These are phyloP conservation scores for Trichoderma harzianum DNA, from an alignment of 2,329 filamentous ascomycete genomes.

Conservation along the genomic window DNA sequence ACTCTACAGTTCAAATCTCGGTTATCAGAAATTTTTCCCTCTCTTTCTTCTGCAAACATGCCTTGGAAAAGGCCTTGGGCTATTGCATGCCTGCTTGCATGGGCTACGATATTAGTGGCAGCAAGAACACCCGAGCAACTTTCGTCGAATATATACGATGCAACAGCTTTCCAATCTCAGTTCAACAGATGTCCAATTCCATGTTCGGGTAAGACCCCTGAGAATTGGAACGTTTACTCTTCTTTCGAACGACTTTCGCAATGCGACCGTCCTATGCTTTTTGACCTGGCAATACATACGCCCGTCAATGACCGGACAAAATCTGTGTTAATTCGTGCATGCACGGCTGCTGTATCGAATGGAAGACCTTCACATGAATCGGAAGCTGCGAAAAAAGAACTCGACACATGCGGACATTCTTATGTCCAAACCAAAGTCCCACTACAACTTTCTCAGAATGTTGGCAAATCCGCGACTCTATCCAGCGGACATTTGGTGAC, in stretches of 20 bases:
- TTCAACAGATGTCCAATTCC: not conserved
- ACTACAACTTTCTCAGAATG: not conserved
- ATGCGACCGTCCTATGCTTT: conserved; percentile 12
- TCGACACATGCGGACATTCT: not conserved
- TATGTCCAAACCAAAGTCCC: not conserved
- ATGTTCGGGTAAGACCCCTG: not conserved
- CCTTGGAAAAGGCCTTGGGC: not conserved
- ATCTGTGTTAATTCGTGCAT: conserved; percentile 4
- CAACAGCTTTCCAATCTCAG: not conserved
- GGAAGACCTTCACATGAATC: not conserved
- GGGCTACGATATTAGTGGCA: not conserved
- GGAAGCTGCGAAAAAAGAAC: not conserved
- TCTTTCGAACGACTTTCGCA: not conserved
- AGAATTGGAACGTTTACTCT: conserved; percentile 8
- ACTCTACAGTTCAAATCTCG: not conserved
- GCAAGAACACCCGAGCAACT: not conserved
- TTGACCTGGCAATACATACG: conserved; percentile 3
- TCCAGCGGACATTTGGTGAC: not conserved
- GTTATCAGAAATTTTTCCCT: not conserved
- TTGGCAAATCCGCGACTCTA: not conserved
- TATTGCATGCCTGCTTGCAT: not conserved
- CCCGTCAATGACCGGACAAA: not conserved
- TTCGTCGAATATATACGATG: not conserved
- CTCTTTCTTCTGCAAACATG: not conserved
- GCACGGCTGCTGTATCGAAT: not conserved